Percentiles rank a stretch among this genome's conserved stretches.
These are phyloP conservation scores for Boletus tomentosulus DNA, from an alignment of 768 basidiomycete species.

Conservation along the genomic window DNA sequence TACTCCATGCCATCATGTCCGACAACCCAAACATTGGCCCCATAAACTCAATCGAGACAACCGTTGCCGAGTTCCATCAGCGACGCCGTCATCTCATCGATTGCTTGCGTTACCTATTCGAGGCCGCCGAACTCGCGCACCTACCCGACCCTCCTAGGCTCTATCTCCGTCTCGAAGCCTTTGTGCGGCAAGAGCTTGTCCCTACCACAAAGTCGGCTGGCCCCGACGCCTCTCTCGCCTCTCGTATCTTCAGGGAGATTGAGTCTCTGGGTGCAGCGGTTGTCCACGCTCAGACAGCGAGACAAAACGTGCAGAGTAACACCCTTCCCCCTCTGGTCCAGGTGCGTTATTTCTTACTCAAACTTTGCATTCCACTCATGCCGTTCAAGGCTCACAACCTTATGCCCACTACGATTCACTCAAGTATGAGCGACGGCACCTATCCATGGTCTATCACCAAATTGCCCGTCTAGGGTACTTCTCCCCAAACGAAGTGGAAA, in stretches of 20 bases:
- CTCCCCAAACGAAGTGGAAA: constrained; percentile 54
- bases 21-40: constrained; percentile 61
- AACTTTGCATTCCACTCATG: constrained; percentile 1
- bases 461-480: constrained; percentile 63
- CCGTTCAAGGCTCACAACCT: constrained; percentile 36
- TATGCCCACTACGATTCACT: constrained; percentile 67
- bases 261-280: constrained; percentile 55
- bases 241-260: constrained; percentile 59
- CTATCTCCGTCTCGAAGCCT: constrained; percentile 46
- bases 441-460: constrained; percentile 59
- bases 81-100: constrained; percentile 68
- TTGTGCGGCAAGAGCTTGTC: no score
- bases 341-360: constrained; percentile 31
- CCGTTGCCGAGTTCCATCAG: constrained; percentile 64
- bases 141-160: constrained; percentile 42
- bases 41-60: constrained; percentile 56
- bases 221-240: constrained; percentile 44
- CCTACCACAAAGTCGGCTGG: constrained; percentile 32
- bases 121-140: constrained; percentile 50
- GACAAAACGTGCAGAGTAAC: constrained; percentile 56
- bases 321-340: constrained; percentile 56
- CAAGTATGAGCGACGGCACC: constrained; percentile 65
- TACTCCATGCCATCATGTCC: constrained; percentile 61
- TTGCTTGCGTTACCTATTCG: constrained; percentile 65
- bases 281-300: constrained; percentile 49